Base-by-base conservation (phyloP, 1,139 yeast species). In the Blastobotrys serpentis region DNA sequence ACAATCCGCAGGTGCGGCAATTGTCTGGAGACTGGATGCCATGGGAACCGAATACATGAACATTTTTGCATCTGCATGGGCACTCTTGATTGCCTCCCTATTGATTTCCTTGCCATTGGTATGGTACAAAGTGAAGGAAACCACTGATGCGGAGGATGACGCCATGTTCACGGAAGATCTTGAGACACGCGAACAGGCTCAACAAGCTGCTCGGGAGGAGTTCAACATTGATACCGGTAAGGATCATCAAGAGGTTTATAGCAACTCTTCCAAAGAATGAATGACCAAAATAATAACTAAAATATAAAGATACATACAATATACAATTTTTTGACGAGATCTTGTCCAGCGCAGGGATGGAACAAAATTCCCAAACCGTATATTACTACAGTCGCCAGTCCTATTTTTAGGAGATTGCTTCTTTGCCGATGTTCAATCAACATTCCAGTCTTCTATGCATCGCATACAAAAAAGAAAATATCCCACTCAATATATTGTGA, bases 1-100 rank as follows among this genome's bases (percentile, higher is more conserved):
- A 46, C 86, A 81, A 66, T 75, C 81, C 23, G 84, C 82, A 11
- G 84, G 82, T 60, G 80, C 81, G 17, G 84, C 82, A 18, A 70
- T 81, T 50, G 77, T 75, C 8, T 81, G 85, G 84, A 67, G 82
- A 57, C 66, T 81, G 52, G 84, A 81, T 60, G 75, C 80, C 32
- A 56, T 68, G 45, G 64, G 62, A 3, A 59, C 57, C 14, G 66
- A 78, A 16, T 79, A 70, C 64, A 69, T 71, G 60, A 60, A 64
- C 47, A 63, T 78, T 67, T 79, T 78, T 58, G 80, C 70, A 10
- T 70, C 79, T 21, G 72, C 78, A 16, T 80, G 85, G 85, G 84
- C 72, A n/a, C 67, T 81, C 56, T 67, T 74, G 39, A 70, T 68
- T 38, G 84, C 75, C 11, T 69, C 82, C 18, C 67, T 81, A 51